phyloP scores from a whole-genome alignment of 2,329 filamentous ascomycete genomes.

The Fusarium redolens region DNA sequence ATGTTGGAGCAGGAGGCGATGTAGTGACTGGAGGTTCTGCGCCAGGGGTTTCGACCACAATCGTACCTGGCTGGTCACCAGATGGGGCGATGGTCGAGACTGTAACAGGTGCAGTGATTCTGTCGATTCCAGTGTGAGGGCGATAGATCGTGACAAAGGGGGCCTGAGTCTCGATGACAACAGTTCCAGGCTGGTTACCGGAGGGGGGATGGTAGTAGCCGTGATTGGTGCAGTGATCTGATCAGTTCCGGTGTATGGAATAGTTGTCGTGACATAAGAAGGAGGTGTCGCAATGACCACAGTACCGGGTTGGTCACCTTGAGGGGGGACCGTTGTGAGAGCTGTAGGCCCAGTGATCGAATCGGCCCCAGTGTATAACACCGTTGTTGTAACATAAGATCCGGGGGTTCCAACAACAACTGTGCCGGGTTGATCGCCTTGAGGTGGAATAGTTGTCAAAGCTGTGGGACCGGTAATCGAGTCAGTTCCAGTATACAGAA shows the following conservation, averaged over 20 bases:
- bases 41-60: conserved; percentile 28
- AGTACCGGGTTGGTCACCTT: conserved; percentile 18
- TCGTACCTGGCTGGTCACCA: conserved; percentile 22
- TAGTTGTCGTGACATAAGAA: conserved; percentile 23
- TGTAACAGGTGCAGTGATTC: conserved; percentile 21
- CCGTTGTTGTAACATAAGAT: conserved; percentile 15
- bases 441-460: conserved; percentile 16
- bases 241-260: conserved; percentile 19
- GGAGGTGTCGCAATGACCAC: conserved; percentile 22
- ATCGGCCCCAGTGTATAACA: conserved; percentile 9
- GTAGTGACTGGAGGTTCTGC: conserved; percentile 19
- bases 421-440: conserved; percentile 20
- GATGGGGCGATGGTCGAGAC: conserved; percentile 21
- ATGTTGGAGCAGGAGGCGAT: conserved; percentile 18
- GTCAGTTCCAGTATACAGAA: conserved; percentile 18
- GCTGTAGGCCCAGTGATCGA: conserved; percentile 7
- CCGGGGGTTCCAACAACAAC: conserved; percentile 7
- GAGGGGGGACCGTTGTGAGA: conserved; percentile 15
- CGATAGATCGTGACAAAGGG: conserved; percentile 23
- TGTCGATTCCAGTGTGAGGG: conserved; percentile 17
- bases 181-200: conserved; percentile 20
- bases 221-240: conserved; percentile 24
- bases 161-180: conserved; percentile 25
- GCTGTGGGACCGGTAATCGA: conserved; percentile 8
- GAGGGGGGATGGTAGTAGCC: conserved; percentile 12